A percentile compares a stretch with the other conserved stretches of the same genome.
These are phyloP conservation scores for Pythium aquatile DNA, from an alignment of 352 stramenopile genomes.

Conservation along the genomic window DNA sequence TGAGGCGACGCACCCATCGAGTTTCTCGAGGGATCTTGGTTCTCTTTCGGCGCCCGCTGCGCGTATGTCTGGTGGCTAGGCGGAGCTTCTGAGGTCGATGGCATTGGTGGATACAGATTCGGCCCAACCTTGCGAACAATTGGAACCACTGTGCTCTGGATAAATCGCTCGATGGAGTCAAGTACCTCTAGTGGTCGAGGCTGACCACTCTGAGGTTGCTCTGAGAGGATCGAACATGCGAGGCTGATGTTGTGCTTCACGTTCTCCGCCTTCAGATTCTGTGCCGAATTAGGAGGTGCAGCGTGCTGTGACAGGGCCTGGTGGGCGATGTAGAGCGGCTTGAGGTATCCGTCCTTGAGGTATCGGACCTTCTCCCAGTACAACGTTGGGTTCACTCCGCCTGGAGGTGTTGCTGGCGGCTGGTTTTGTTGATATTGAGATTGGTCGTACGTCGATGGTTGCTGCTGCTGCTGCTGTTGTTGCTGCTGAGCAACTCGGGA, in stretches of 20 bases:
- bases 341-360: conserved; percentile 47
- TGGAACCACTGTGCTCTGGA: conserved; percentile 71
- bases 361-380: conserved; percentile 77
- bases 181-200: conserved; percentile 67
- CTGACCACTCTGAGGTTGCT: conserved; percentile 41
- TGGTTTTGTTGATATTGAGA: conserved; percentile 7
- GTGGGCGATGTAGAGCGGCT: conserved; percentile 57
- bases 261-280: conserved; percentile 72
- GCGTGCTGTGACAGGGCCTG: conserved; percentile 66
- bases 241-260: conserved; percentile 81
- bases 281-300: conserved; percentile 53
- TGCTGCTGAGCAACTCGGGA: conserved; percentile 19
- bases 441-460: conserved; percentile 8
- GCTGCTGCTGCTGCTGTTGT: conserved; percentile 11
- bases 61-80: not conserved
- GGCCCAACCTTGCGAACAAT: conserved; percentile 68
- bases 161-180: conserved; percentile 79
- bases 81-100: conserved; percentile 6
- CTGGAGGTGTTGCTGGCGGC: conserved; percentile 6
- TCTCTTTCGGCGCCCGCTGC: conserved; percentile 3
- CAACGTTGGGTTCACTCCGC: conserved; percentile 32
- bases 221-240: conserved; percentile 65
- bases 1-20: not conserved
- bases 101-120: conserved; percentile 1
- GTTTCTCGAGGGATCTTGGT: conserved; percentile 11